Evolutionary conservation across 805 yeast genomes (phyloP).

Genomic region (Ogataea zsoltii): DNA sequence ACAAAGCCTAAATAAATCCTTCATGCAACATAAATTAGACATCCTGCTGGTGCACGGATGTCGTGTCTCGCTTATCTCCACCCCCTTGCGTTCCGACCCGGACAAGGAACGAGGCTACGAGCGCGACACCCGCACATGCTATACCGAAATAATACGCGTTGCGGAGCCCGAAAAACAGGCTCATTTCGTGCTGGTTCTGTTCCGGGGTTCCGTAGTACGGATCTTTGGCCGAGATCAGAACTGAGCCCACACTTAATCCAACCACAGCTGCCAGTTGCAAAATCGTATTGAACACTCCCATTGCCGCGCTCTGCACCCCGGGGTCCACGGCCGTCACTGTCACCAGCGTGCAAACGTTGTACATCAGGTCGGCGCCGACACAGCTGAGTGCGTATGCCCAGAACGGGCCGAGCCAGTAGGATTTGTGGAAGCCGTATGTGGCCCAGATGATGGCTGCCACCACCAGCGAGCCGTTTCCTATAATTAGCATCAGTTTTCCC

Average conservation of each 20-base stretch:
- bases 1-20: no score
- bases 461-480: slow-evolving; percentile 32
- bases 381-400: slow-evolving; percentile 36
- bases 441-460: slow-evolving; percentile 39
- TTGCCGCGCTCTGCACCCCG: slow-evolving; percentile 39
- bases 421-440: slow-evolving; percentile 29
- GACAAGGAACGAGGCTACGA: slow-evolving; percentile 31
- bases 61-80: background rate
- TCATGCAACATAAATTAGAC: no score
- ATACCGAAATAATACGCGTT: slow-evolving; percentile 38
- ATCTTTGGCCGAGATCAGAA: slow-evolving; percentile 33
- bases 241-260: slow-evolving; percentile 39
- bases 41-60: background rate
- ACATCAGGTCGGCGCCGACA: slow-evolving; percentile 44
- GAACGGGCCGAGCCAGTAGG: slow-evolving; percentile 45
- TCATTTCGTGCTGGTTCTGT: slow-evolving; percentile 15
- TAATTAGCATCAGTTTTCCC: slow-evolving; percentile 35
- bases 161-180: slow-evolving; percentile 30
- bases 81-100: slow-evolving; percentile 35
- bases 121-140: slow-evolving; percentile 31
- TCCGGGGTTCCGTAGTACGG: slow-evolving; percentile 27
- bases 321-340: slow-evolving; percentile 37
- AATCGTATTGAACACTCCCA: slow-evolving; percentile 42
- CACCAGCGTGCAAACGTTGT: slow-evolving; percentile 42
- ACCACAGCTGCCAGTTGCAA: slow-evolving; percentile 37